phyloP scores from a whole-genome alignment of 2,329 filamentous ascomycete genomes.

The Coniella vitis region DNA sequence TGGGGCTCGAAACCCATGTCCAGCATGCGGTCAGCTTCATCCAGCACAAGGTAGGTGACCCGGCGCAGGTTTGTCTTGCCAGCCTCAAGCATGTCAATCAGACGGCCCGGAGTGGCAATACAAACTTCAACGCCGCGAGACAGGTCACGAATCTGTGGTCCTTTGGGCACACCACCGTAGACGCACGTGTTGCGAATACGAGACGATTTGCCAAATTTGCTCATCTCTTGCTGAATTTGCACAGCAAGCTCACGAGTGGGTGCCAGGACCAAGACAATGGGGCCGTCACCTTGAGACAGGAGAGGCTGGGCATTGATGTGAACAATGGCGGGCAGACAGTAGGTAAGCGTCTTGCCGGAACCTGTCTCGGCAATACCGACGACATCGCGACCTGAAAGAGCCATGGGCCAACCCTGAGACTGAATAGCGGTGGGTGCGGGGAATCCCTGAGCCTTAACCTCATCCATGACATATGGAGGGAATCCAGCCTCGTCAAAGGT shows the following conservation, averaged over 20 bases:
- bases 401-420: conserved; percentile 98
- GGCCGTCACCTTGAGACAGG: conserved; percentile 87
- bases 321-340: conserved; percentile 95
- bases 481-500: conserved; percentile 98
- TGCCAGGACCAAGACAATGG: conserved; percentile 91
- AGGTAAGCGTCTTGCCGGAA: conserved; percentile 97
- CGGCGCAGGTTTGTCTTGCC: conserved; percentile 97
- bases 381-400: conserved; percentile 92
- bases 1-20: conserved; percentile 99
- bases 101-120: conserved; percentile 94
- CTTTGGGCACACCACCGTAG: conserved; percentile 97
- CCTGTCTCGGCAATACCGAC: conserved; percentile 99
- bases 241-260: conserved; percentile 97
- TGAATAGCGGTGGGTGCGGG: conserved; percentile 91
- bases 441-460: conserved; percentile 98
- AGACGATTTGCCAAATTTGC: conserved; percentile 96
- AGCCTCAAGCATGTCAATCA: conserved; percentile 97
- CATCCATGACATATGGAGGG: conserved; percentile 93
- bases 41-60: conserved; percentile 95
- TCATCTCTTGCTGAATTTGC: conserved; percentile 97
- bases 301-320: conserved; percentile 99
- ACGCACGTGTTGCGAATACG: conserved; percentile 98
- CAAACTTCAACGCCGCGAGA: conserved; percentile 94
- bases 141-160: conserved; percentile 91
- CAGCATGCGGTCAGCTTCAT: conserved; percentile 98